These are phyloP conservation scores for Magnolia kwangsiensis DNA, from an alignment of 164 flowering plant species.

Conservation along the genomic window DNA sequence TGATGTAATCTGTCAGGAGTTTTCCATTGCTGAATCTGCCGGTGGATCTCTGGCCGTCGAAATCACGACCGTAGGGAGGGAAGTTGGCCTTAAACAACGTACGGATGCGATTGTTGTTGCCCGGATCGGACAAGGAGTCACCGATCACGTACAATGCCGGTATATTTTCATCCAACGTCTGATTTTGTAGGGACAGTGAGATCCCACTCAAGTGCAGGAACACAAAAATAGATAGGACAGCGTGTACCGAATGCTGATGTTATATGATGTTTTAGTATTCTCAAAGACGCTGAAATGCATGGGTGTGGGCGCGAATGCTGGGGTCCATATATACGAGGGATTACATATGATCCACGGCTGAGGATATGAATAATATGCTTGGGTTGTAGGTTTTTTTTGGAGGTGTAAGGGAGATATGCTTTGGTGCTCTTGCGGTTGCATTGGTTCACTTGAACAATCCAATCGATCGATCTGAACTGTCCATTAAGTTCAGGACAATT, in stretches of 20 bases:
- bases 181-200: background rate
- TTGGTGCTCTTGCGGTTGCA: no score
- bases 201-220: background rate
- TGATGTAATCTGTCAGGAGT: constrained; percentile 27
- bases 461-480: no score
- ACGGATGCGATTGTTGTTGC: constrained; percentile 41
- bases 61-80: constrained; percentile 51
- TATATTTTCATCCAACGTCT: constrained; percentile 13
- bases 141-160: constrained; percentile 45
- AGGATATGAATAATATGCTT: no score
- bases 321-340: no score
- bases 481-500: no score
- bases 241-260: background rate
- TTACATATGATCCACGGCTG: no score
- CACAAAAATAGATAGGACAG: background rate
- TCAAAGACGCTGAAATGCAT: background rate
- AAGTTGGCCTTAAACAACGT: constrained; percentile 31
- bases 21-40: constrained; percentile 54
- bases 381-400: no score
- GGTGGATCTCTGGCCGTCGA: constrained; percentile 33
- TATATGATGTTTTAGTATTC: no score
- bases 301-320: background rate
- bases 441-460: no score
- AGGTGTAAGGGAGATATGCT: no score
- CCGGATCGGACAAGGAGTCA: constrained; percentile 51